Base-by-base conservation (phyloP, 1,139 yeast species). In the Zygoascus meyerae region DNA sequence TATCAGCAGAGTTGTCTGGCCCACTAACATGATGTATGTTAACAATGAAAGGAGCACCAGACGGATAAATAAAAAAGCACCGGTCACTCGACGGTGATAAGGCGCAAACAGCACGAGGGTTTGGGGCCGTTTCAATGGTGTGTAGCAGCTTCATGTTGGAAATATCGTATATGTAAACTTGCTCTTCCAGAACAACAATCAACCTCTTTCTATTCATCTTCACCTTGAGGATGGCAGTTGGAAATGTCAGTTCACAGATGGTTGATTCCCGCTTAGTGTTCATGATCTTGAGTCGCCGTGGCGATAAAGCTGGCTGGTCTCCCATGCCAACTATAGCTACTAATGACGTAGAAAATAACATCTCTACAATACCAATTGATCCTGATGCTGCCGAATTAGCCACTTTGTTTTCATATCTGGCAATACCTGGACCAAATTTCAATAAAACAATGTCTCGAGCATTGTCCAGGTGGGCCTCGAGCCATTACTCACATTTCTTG, bases 261-360 rank as follows among this genome's bases (percentile, higher is more conserved):
- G 81, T 79, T 31, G 80, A 74, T 56, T 73, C 78, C 42, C 73
- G 55, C 56, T 86, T 87, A 2, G 95, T 86, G 68, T 94, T 92
- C 52, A 89, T 73, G 48, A 89, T 81, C 62, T 81, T 80, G 49
- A 92, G 72, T 55, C 89, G 78, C 49, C 97, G 73, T 11, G 96
- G 95, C 7, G 95, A 83, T 58, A 83, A 74, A 9, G 77, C 67
- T 1, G 89, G 82, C 57, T 82, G 89, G 57, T 87, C 95, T 5
- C 96, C 96, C 50, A 83, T 68, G 1, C 95, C 95, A 2, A 90
- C 95, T 9, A 87, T 73, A 1, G 95, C 97, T 26, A 92, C 74
- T 40, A 92, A 72, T 1, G 95, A 86, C 0, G 98, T 87, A 48
- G 87, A 78, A 60, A 87, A 92, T 36, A 92, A 74, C 97, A 92